Evolutionary conservation across 2,329 filamentous ascomycete genomes (phyloP).

Genomic region (Endocalyx cinctus): DNA sequence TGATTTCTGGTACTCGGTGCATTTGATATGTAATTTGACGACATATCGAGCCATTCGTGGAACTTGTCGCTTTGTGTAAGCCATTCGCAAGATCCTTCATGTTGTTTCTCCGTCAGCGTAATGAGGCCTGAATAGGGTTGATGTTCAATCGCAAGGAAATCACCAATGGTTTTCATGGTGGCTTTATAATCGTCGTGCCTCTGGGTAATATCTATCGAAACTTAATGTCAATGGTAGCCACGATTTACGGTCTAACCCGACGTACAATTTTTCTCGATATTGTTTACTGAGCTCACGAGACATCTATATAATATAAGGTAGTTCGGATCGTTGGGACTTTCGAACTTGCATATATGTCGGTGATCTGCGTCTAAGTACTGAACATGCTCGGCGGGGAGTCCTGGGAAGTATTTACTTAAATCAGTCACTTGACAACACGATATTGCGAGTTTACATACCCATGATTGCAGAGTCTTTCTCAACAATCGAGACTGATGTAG

Average conservation of each 20-base stretch:
- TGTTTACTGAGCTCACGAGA: slow-evolving; percentile 16
- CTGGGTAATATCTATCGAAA: not conserved
- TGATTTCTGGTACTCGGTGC: not conserved
- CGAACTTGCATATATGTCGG: slow-evolving; percentile 23
- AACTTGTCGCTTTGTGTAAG: slow-evolving; percentile 15
- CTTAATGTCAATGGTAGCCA: too few species aligned
- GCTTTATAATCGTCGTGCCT: not conserved
- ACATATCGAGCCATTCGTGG: slow-evolving; percentile 17
- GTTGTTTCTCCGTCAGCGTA: slow-evolving; percentile 13
- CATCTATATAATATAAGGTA: slow-evolving; percentile 16
- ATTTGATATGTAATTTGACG: not conserved
- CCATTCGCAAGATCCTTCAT: slow-evolving; percentile 22
- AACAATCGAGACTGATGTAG: slow-evolving; percentile 15
- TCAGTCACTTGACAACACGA: not conserved
- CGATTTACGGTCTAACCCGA: not conserved
- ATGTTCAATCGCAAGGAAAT: slow-evolving; percentile 14
- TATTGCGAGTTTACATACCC: slow-evolving; percentile 3
- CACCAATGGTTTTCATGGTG: slow-evolving; percentile 15
- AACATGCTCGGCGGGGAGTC: slow-evolving; percentile 16
- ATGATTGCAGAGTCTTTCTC: slow-evolving; percentile 22
- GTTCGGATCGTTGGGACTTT: slow-evolving; percentile 14
- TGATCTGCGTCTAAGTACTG: slow-evolving; percentile 23
- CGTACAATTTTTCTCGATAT: slow-evolving; percentile 7
- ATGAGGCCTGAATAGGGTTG: slow-evolving; percentile 19
- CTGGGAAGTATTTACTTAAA: slow-evolving; percentile 1